Evolutionary conservation across 306 rosid genomes (phyloP).

Genomic region (Rosa persica): DNA sequence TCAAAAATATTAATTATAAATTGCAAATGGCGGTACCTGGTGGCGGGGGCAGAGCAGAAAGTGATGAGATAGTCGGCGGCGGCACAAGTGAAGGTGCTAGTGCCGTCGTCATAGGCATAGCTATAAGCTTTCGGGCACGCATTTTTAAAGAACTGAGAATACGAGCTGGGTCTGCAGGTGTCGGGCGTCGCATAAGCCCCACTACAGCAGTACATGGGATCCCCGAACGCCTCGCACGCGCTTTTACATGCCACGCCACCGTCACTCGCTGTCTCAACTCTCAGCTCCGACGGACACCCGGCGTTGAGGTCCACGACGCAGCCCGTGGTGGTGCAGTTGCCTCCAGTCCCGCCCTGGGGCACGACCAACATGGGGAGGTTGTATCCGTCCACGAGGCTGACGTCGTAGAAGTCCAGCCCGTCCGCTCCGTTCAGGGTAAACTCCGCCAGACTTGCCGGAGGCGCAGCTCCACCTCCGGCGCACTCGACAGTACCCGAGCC

Average conservation of each 20-base stretch:
- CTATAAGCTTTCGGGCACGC: slow-evolving; percentile 89
- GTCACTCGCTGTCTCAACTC: slow-evolving; percentile 18
- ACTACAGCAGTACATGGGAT: slow-evolving; percentile 74
- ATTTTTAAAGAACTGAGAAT: slow-evolving; percentile 63
- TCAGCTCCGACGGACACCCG: slow-evolving; percentile 68
- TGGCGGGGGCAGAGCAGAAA: slow-evolving; percentile 52
- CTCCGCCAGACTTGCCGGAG: slow-evolving; percentile 72
- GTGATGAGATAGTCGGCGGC: slow-evolving; percentile 65
- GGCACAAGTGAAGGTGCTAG: slow-evolving; percentile 88
- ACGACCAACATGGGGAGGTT: slow-evolving; percentile 67
- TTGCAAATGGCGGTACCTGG: slow-evolving; percentile 37
- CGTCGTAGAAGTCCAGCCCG: slow-evolving; percentile 83
- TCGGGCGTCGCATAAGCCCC: slow-evolving; percentile 66
- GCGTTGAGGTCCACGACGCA: slow-evolving; percentile 63
- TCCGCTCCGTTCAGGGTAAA: slow-evolving; percentile 68
- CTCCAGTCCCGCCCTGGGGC: slow-evolving; percentile 52
- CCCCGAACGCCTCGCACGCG: slow-evolving; percentile 90
- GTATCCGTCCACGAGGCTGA: slow-evolving; percentile 89
- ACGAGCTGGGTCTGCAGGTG: slow-evolving; percentile 69
- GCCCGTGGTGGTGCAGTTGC: slow-evolving; percentile 70
- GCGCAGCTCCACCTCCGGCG: slow-evolving; percentile 48
- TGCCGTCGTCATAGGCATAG: slow-evolving; percentile 83
- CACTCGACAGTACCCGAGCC: slow-evolving; percentile 65
- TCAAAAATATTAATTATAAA: background rate
- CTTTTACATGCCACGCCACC: slow-evolving; percentile 78